Percentiles rank a stretch among this genome's conserved stretches.
phyloP scores from a whole-genome alignment of 768 basidiomycete species.

The Termitomyces sp. region DNA sequence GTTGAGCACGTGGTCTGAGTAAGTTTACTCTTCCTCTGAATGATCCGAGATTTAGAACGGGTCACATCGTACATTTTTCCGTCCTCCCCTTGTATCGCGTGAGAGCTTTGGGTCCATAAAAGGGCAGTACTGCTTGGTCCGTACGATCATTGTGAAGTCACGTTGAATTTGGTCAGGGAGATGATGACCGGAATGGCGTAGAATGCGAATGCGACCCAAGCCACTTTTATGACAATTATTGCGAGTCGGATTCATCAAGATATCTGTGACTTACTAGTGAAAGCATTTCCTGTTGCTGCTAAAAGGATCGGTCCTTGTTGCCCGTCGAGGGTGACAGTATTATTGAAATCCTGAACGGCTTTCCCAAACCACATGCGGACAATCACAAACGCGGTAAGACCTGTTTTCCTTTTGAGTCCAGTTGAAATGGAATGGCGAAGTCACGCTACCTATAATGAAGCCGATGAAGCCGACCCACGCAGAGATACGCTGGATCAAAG shows the following conservation, averaged over 20 bases:
- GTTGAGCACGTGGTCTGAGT: neutral
- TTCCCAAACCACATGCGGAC: conserved; percentile 81
- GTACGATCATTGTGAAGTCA: conserved; percentile 26
- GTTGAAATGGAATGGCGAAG: neutral
- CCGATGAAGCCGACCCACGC: conserved; percentile 76
- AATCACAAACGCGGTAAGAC: conserved; percentile 63
- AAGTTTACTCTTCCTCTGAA: neutral
- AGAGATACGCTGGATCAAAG: conserved; percentile 48
- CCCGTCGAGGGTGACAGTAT: conserved; percentile 48
- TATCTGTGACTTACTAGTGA: conserved; percentile 53
- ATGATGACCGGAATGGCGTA: conserved; percentile 64
- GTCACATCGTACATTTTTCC: neutral
- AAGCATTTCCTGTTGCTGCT: conserved; percentile 64
- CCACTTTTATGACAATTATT: conserved; percentile 40
- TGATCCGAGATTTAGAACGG: conserved; percentile 1
- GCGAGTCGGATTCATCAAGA: neutral
- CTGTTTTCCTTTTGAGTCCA: conserved; percentile 26
- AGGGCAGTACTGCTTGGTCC: neutral
- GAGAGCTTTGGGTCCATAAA: neutral
- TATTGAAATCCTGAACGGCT: conserved; percentile 73
- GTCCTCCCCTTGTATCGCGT: neutral
- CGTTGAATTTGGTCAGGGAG: conserved; percentile 63
- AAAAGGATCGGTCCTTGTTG: conserved; percentile 50
- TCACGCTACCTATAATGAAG: conserved; percentile 59
- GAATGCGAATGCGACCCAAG: conserved; percentile 76